These are phyloP conservation scores for Acacia pycnantha DNA, from an alignment of 331 rosid genomes.

Conservation along the genomic window DNA sequence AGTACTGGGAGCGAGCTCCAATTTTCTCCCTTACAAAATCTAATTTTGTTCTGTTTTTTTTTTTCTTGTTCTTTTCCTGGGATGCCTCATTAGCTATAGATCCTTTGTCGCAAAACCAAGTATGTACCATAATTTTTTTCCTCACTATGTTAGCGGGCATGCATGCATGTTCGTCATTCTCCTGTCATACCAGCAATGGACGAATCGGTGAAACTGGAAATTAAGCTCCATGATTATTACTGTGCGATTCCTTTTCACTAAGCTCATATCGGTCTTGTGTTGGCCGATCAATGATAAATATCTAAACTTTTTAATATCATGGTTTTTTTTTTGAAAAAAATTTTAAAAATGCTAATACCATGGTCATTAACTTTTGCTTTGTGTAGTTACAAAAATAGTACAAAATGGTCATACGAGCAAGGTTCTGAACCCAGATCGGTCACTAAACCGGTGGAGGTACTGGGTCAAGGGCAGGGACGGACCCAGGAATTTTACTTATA, in stretches of 20 bases:
- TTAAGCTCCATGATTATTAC: background rate
- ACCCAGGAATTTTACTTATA: too few relatives aligned
- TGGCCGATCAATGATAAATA: background rate
- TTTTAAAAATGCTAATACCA: background rate
- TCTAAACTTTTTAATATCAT: background rate
- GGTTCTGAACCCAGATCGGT: too few relatives aligned
- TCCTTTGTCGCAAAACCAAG: background rate
- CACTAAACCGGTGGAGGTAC: too few relatives aligned
- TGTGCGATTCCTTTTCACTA: background rate
- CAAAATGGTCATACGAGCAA: too few relatives aligned
- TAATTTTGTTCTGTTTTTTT: background rate
- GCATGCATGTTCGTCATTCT: background rate
- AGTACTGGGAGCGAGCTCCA: background rate
- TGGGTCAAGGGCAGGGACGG: too few relatives aligned
- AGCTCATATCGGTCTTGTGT: background rate
- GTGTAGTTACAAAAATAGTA: background rate
- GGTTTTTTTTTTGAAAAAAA: background rate
- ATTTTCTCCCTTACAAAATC: slow-evolving; percentile 28
- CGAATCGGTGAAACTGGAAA: background rate
- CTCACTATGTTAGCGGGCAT: background rate
- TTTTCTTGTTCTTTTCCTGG: background rate
- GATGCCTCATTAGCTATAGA: background rate
- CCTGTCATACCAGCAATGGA: background rate
- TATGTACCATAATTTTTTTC: background rate
- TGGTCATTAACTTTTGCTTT: background rate